Percentiles rank a stretch among this genome's conserved stretches.
Conservation (phyloP, 2,329 filamentous ascomycete genomes). For the Neofusicoccum sp. region DNA sequence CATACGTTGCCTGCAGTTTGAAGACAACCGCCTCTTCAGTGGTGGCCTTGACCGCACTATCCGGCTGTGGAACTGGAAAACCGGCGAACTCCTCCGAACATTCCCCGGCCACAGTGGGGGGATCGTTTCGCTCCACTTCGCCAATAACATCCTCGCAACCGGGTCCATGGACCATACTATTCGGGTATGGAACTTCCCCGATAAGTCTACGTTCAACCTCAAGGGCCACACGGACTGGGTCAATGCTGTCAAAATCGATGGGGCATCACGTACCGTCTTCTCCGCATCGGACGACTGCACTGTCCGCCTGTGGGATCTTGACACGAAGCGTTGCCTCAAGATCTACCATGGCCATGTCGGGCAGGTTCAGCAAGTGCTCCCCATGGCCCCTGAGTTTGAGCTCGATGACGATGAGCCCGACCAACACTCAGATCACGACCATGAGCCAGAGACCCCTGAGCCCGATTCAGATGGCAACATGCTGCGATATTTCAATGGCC, state of each 20-base stretch:
- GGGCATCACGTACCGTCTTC: constrained; percentile 79
- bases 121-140: constrained; percentile 86
- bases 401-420: constrained; percentile 70
- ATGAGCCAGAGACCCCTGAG: constrained; percentile 35
- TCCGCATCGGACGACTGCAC: constrained; percentile 94
- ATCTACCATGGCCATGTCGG: constrained; percentile 88
- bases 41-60: constrained; percentile 86
- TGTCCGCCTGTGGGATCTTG: constrained; percentile 89
- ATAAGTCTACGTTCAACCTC: constrained; percentile 76
- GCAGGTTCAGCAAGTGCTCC: constrained; percentile 88
- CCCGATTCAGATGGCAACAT: background rate
- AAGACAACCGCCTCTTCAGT: constrained; percentile 87
- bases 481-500: constrained; percentile 14
- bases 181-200: constrained; percentile 90
- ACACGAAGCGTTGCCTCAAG: constrained; percentile 75
- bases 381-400: constrained; percentile 85
- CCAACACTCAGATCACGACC: constrained; percentile 58
- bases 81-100: constrained; percentile 81
- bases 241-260: constrained; percentile 90
- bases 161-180: constrained; percentile 88
- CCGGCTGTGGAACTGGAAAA: constrained; percentile 96
- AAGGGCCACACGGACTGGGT: constrained; percentile 93
- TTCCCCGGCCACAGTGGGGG: constrained; percentile 78
- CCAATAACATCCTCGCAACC: constrained; percentile 79
- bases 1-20: constrained; percentile 88